A percentile compares a stretch with the other conserved stretches of the same genome.
Conservation (phyloP, 441 rosid genomes). For the Aleurites moluccanus region DNA sequence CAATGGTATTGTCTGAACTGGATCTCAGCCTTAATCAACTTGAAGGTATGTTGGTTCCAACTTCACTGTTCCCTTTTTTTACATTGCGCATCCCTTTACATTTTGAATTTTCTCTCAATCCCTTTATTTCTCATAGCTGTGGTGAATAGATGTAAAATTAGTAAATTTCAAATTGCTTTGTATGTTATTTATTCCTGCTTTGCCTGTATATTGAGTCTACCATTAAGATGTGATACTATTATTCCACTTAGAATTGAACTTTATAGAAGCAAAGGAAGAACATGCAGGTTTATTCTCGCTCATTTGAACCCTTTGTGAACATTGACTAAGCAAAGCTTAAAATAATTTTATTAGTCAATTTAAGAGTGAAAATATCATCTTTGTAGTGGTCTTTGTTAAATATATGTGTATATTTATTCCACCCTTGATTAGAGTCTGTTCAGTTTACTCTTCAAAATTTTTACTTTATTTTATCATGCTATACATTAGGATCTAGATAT, state of each 20-base stretch:
- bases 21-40: conserved; percentile 83
- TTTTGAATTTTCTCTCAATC: not conserved
- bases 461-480: not conserved
- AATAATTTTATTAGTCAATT: not conserved
- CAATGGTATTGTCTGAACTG: conserved; percentile 59
- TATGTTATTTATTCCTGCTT: not conserved
- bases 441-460: not conserved
- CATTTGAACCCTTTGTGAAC: not conserved
- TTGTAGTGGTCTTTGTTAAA: not conserved
- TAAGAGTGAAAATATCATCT: not conserved
- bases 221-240: not conserved
- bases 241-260: not conserved
- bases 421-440: not conserved
- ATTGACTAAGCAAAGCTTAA: not conserved
- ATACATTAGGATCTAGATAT: not conserved
- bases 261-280: not conserved
- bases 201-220: not conserved
- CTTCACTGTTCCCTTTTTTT: not conserved
- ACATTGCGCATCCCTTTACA: not conserved
- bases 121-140: not conserved
- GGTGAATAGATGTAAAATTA: not conserved
- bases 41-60: conserved; percentile 52
- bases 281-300: not conserved
- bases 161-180: not conserved
- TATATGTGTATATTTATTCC: not conserved